Evolutionary conservation across 139 green algal species (phyloP).

Genomic region (Haematococcus sp.): DNA sequence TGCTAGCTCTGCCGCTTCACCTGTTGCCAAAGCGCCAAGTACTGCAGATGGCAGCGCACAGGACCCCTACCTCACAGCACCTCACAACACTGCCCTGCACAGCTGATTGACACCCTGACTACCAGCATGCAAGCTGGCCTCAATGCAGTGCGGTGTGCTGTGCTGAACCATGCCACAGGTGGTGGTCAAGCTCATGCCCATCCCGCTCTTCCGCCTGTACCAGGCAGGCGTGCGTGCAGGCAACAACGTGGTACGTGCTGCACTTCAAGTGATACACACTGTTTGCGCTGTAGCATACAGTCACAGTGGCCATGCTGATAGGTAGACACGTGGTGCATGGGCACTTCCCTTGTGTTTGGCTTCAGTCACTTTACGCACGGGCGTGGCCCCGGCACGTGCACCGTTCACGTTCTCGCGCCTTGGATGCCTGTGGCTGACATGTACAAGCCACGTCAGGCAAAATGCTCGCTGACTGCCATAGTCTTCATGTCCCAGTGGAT

Average conservation of each 20-base stretch:
- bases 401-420: not conserved
- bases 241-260: slow-evolving; percentile 89
- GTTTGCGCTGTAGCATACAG: not conserved
- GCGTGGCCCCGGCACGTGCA: not conserved
- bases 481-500: too few relatives aligned
- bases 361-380: not conserved
- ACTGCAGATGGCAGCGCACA: too few relatives aligned
- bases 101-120: too few relatives aligned
- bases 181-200: slow-evolving; percentile 67
- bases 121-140: too few relatives aligned
- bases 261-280: not conserved
- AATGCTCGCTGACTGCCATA: too few relatives aligned
- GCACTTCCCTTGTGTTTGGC: not conserved
- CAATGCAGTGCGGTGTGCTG: not conserved
- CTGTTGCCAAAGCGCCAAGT: too few relatives aligned
- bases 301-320: not conserved
- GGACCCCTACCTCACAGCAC: too few relatives aligned
- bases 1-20: too few relatives aligned
- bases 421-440: not conserved
- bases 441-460: too few relatives aligned
- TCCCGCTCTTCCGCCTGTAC: slow-evolving; percentile 73
- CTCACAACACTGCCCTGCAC: too few relatives aligned
- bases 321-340: not conserved
- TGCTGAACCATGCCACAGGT: slow-evolving; percentile 45
- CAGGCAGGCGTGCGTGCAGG: slow-evolving; percentile 71